phyloP scores from a whole-genome alignment of 176 grass and related monocot species.

The Melocanna baccifera region DNA sequence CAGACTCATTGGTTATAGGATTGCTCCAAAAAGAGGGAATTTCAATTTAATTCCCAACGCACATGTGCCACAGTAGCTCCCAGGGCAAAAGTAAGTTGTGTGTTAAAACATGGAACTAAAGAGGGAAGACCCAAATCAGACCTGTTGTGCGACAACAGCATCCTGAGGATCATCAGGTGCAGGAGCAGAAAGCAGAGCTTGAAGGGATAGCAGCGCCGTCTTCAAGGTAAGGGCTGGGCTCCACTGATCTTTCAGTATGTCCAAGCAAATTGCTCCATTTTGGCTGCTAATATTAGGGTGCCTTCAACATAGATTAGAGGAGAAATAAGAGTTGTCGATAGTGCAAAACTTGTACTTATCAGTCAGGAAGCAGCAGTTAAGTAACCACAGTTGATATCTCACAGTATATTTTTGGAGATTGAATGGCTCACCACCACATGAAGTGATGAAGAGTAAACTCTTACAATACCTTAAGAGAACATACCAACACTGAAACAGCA shows the following conservation, averaged over 20 bases:
- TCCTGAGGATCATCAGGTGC: constrained; percentile 97
- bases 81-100: background rate
- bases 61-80: background rate
- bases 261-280: constrained; percentile 98
- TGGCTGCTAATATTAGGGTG: constrained; percentile 99
- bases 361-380: background rate
- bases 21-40: background rate
- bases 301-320: constrained; percentile 55
- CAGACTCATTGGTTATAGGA: background rate
- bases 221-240: constrained; percentile 97
- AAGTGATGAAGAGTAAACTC: background rate
- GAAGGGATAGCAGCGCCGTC: constrained; percentile 85
- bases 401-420: background rate
- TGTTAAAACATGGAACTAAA: background rate
- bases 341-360: background rate
- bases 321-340: constrained; percentile 12
- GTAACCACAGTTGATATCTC: background rate
- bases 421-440: background rate
- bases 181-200: constrained; percentile 89
- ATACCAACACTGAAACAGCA: background rate
- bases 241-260: constrained; percentile 99
- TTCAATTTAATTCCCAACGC: background rate
- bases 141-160: constrained; percentile 97
- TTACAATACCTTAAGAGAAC: background rate
- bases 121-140: constrained; percentile 28